Percentiles rank a stretch among this genome's conserved stretches.
Conservation (phyloP, 768 basidiomycete species). For the Baorangia bicolor region DNA sequence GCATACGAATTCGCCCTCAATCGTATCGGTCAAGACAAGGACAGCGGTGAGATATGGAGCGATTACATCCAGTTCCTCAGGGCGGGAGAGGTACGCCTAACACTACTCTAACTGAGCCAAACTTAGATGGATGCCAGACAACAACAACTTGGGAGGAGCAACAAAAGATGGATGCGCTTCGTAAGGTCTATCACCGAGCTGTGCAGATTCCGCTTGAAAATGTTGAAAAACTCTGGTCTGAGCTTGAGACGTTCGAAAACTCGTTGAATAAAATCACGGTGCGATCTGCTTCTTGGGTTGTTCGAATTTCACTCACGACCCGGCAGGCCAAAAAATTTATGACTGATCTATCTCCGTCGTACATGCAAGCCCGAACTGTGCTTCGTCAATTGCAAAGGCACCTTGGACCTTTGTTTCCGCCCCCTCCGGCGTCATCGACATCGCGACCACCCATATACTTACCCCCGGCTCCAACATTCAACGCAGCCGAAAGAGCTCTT, state of each 20-base stretch:
- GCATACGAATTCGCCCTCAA: slow-evolving; percentile 93
- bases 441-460: slow-evolving; percentile 51
- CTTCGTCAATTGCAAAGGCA: slow-evolving; percentile 80
- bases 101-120: background rate
- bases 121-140: slow-evolving; percentile 39
- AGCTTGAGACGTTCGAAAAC: slow-evolving; percentile 90
- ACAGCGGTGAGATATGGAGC: slow-evolving; percentile 88
- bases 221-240: slow-evolving; percentile 90
- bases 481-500: slow-evolving; percentile 64
- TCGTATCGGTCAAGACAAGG: slow-evolving; percentile 88
- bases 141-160: slow-evolving; percentile 93
- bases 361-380: slow-evolving; percentile 93
- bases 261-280: slow-evolving; percentile 85
- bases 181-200: slow-evolving; percentile 90
- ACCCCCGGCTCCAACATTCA: slow-evolving; percentile 72
- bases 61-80: slow-evolving; percentile 92
- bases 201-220: slow-evolving; percentile 94
- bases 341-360: slow-evolving; percentile 84
- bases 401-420: slow-evolving; percentile 57
- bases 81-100: slow-evolving; percentile 63
- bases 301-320: slow-evolving; percentile 10
- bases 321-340: slow-evolving; percentile 91
- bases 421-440: slow-evolving; percentile 42
- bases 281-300: slow-evolving; percentile 17
- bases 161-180: slow-evolving; percentile 90